These are phyloP conservation scores for Aspergillus hancockii DNA, from an alignment of 495 filamentous ascomycete genomes.

Conservation along the genomic window DNA sequence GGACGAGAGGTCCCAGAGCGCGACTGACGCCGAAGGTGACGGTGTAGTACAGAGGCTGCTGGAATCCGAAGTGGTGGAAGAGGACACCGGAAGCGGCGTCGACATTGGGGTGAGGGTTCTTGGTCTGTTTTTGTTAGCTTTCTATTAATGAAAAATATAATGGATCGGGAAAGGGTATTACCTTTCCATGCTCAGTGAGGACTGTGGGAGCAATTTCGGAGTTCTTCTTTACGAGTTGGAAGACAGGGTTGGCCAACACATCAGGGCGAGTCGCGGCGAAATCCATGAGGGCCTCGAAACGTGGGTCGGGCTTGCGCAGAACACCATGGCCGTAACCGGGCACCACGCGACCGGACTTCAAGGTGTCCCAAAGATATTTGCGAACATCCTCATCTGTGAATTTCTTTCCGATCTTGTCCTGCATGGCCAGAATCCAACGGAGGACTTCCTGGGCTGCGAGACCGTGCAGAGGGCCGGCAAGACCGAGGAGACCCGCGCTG, in stretches of 20 bases:
- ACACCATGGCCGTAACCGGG: slow-evolving; percentile 99
- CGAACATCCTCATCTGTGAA: slow-evolving; percentile 79
- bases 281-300: slow-evolving; percentile 95
- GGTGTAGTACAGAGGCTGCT: slow-evolving; percentile 96
- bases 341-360: slow-evolving; percentile 92
- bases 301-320: slow-evolving; percentile 92
- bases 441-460: slow-evolving; percentile 97
- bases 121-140: slow-evolving; percentile 74
- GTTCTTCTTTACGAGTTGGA: slow-evolving; percentile 90
- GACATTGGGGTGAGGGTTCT: slow-evolving; percentile 97
- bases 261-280: slow-evolving; percentile 83
- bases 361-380: slow-evolving; percentile 87
- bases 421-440: slow-evolving; percentile 94
- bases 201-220: slow-evolving; percentile 79
- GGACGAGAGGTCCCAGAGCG: slow-evolving; percentile 86
- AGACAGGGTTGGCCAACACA: slow-evolving; percentile 84
- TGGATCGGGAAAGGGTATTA: no score
- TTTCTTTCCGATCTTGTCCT: slow-evolving; percentile 74
- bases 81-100: slow-evolving; percentile 89
- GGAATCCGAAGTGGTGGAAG: slow-evolving; percentile 96
- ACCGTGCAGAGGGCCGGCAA: slow-evolving; percentile 92
- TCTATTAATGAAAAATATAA: no score
- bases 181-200: slow-evolving; percentile 88
- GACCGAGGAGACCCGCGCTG: slow-evolving; percentile 90
- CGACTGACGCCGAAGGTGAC: slow-evolving; percentile 94